phyloP scores from a whole-genome alignment of 345 rosid species.

The Kandelia obovata region DNA sequence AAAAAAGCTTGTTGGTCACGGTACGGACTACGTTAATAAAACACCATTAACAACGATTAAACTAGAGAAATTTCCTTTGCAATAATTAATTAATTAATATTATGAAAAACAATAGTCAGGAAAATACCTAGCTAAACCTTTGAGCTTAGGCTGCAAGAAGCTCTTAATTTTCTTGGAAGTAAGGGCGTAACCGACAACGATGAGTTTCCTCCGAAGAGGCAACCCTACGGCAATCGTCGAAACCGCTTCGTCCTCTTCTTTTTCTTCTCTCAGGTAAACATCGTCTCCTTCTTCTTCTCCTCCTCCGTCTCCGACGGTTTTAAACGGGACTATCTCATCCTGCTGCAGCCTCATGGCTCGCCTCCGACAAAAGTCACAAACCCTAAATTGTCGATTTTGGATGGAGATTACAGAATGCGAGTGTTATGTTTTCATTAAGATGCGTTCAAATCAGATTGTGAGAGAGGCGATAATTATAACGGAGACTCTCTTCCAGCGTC shows the following conservation, averaged over 20 bases:
- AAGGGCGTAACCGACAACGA: constrained; percentile 77
- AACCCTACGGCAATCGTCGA: constrained; percentile 13
- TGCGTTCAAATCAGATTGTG: not conserved
- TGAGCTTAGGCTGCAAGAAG: constrained; percentile 70
- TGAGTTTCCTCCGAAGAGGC: constrained; percentile 32
- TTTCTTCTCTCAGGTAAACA: not conserved
- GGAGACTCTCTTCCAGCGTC: not conserved
- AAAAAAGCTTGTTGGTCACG: not conserved
- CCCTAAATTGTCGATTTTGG: not conserved
- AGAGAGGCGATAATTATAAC: not conserved
- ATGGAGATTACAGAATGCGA: too few species aligned
- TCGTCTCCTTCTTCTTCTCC: constrained; percentile 5
- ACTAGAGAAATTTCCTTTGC: too few species aligned
- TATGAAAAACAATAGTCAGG: too few species aligned
- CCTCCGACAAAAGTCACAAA: not conserved
- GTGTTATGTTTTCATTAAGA: too few species aligned
- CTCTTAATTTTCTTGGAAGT: constrained; percentile 78
- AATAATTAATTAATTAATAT: too few species aligned
- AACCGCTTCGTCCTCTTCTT: constrained; percentile 7
- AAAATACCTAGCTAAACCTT: constrained; percentile 65
- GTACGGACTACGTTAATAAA: not conserved
- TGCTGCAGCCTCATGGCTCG: constrained; percentile 35
- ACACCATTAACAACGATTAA: too few species aligned
- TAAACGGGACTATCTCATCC: constrained; percentile 30
- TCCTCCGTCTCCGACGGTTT: constrained; percentile 10